Base-by-base conservation (phyloP, 805 yeast genomes). In the Tetrapisispora taiwanensis region DNA sequence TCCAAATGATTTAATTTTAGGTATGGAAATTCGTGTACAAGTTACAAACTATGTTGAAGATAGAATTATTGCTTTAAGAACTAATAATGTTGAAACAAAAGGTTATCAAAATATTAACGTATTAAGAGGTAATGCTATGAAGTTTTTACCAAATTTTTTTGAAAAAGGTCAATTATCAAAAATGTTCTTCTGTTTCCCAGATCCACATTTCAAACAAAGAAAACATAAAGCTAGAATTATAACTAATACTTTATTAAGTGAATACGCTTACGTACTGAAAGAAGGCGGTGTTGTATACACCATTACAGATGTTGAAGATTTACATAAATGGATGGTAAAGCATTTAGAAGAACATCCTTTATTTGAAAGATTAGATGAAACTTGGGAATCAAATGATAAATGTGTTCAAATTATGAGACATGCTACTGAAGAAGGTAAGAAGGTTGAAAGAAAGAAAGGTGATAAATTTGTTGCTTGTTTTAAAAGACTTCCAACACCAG, bases 111-210 rank as follows among this genome's bases (percentile, higher is more conserved):
- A 92, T 64, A 83, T 90, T 34, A 80, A 86, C 24, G 97, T 92
- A 3, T 68, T 92, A 43, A 75, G 98, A 62, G 97, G 94, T 17
- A 92, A 92, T 60, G 92, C 97, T 30, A 92, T 92, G 98, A 92
- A 92, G 65, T 92, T 92, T 59, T 67, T 88, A 49, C 97, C 98
- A 19, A 92, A 92, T 63, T 92, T 92, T 63, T 92, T 92, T 68
- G 70, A 73, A 46, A 82, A 82, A 63, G 79, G 79, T 7, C 97
- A 88, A 61, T 68, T 89, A 42, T 77, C 81, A 30, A 92, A 90
- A 70, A 85, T 92, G 76, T 92, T 92, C 68, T 92, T 92, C 70
- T 92, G 98, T 64, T 92, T 92, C 75, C 98, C 98, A n/a, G 98
- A 92, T 65, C 98, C 98, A 7, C 98, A 92, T 65, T 92, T 92